Conservation (phyloP, 2,329 filamentous ascomycete genomes). For the Metarhizium anisopliae region DNA sequence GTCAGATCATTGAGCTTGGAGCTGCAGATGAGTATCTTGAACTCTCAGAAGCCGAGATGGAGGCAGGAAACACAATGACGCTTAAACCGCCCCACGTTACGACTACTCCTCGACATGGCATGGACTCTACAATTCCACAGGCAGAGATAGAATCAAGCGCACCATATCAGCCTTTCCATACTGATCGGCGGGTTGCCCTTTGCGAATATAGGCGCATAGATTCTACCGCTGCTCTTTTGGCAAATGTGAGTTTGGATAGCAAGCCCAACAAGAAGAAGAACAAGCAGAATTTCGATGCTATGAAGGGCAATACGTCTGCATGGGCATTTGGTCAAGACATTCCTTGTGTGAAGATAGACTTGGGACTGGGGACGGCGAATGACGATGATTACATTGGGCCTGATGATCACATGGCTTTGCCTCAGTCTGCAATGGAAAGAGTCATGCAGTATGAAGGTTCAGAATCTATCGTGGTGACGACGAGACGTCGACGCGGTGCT, state of each 20-base stretch:
- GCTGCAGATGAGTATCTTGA: conserved; percentile 49
- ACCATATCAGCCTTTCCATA: conserved; percentile 93
- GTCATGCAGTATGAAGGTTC: conserved; percentile 52
- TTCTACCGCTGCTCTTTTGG: conserved; percentile 30
- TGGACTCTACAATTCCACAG: conserved; percentile 58
- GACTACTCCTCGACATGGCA: conserved; percentile 29
- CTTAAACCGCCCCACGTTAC: conserved; percentile 31
- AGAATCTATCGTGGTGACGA: conserved; percentile 76
- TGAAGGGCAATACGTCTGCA: conserved; percentile 12
- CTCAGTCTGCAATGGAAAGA: conserved; percentile 55
- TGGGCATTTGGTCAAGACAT: conserved; percentile 57
- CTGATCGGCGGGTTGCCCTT: conserved; percentile 74
- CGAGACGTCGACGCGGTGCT: conserved; percentile 54
- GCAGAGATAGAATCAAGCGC: conserved; percentile 94
- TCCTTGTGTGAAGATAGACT: conserved; percentile 39
- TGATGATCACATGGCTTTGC: conserved; percentile 51
- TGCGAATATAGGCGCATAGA: conserved; percentile 47
- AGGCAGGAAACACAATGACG: conserved; percentile 45
- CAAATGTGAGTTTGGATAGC: conserved; percentile 32
- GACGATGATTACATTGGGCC: conserved; percentile 45
- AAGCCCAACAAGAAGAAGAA: conserved; percentile 26
- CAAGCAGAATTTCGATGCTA: background rate
- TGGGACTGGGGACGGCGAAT: conserved; percentile 34
- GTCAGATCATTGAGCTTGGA: conserved; percentile 39
- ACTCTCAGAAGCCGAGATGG: conserved; percentile 41